Evolutionary conservation across 257 asterid species (phyloP), one percentile per base, ranked within the genome.

Genomic region (Plantago major): DNA sequence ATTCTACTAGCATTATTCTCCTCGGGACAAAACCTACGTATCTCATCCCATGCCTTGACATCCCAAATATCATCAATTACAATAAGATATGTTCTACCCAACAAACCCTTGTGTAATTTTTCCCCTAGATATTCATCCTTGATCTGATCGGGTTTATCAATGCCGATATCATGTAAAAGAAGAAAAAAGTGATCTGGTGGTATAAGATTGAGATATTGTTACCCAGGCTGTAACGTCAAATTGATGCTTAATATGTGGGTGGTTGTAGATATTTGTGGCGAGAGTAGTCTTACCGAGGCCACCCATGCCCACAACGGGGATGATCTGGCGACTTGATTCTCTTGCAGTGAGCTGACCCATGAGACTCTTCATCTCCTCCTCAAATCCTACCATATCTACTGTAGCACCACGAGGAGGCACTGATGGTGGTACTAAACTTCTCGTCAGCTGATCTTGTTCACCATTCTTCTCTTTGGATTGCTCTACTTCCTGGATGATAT

Each of bases 221-320:
- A 48, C 18, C 54, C 54, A 48, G 6, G 19, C 54, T 13, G 5
- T 9, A 4, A 1, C 9, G 14, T 48, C 19, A n/a, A 48, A 48
- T 4, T 15, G 54, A 0, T 15, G 1, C 1, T 7, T 9, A 5
- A 15, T 6, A 7, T 2, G 10, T 14, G 17, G 54, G 17, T 48
- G 10, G 8, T 48, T 7, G 14, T 3, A n/a, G 5, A 48, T 3
- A 48, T 6, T 15, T 15, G 6, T 13, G 9, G 54, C 54, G 17
- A 48, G 54, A 48, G 54, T 48, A 14, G 54, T 48, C 18, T 48
- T 48, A 14, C 54, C 54, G 3, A 48, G 14, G 22, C 54, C 54
- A 0, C 54, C 18, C 54, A 48, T 48, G 5, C 54, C 54, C 19
- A 48, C 54, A 13, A 48, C 17, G 14, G 54, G 19, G 22, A 48